Percentiles rank a stretch among this genome's conserved stretches.
phyloP scores from a whole-genome alignment of 225 moss, liverwort and hornwort genomes.

The Neckera pumila region DNA sequence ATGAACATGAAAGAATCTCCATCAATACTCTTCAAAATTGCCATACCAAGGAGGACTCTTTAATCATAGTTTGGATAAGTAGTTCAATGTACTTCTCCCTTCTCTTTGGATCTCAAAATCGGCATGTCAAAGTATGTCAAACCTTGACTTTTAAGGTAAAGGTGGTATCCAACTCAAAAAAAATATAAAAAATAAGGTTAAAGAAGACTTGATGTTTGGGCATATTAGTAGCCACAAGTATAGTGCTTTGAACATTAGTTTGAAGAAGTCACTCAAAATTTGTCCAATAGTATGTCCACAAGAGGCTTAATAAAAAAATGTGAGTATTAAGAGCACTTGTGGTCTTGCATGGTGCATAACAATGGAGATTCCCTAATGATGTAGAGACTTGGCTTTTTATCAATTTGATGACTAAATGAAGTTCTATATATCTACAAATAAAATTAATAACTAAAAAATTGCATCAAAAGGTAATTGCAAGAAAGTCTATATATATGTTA shows the following conservation, averaged over 20 bases:
- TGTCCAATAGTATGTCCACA: rapidly evolving
- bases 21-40: not conserved
- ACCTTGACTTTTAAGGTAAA: too few relatives aligned
- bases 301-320: not conserved
- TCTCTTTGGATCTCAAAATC: not conserved
- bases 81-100: rapidly evolving
- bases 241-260: not conserved
- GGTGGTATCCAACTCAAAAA: not conserved
- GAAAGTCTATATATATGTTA: not conserved
- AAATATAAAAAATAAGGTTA: not conserved
- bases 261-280: not conserved
- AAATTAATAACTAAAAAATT: not conserved
- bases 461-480: not conserved
- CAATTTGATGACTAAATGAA: not conserved
- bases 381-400: not conserved
- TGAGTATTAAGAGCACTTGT: rapidly evolving
- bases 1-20: not conserved
- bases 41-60: not conserved
- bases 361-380: not conserved
- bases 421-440: not conserved
- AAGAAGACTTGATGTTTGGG: rapidly evolving
- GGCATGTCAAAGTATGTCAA: not conserved
- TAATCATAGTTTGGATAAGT: not conserved
- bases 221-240: rapidly evolving
- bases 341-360: rapidly evolving